Conservation (phyloP, 805 yeast species). For the Saturnispora halmiae region DNA sequence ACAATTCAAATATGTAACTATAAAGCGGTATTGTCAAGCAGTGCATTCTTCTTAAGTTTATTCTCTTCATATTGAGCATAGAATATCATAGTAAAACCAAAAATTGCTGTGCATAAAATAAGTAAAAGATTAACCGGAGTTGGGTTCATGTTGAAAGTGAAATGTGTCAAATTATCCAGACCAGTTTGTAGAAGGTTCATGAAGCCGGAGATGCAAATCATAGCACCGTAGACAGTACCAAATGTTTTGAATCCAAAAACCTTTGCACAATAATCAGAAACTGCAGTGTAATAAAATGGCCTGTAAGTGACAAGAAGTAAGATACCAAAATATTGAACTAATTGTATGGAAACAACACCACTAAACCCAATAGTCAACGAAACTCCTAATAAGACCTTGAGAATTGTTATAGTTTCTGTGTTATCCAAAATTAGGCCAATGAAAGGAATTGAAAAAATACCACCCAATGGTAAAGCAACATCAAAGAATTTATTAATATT, state of each 20-base stretch:
- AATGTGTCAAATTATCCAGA: slow-evolving; percentile 65
- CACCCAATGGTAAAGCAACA: slow-evolving; percentile 81
- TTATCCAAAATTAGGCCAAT: slow-evolving; percentile 76
- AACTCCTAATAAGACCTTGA: slow-evolving; percentile 41
- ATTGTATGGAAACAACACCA: slow-evolving; percentile 48
- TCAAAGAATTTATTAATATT: slow-evolving; percentile 69
- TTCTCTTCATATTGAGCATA: slow-evolving; percentile 36
- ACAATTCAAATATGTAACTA: no score
- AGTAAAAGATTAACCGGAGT: slow-evolving; percentile 60
- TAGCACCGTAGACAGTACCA: slow-evolving; percentile 83
- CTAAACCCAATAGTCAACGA: slow-evolving; percentile 61
- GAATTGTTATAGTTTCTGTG: slow-evolving; percentile 49
- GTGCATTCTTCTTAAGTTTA: slow-evolving; percentile 35
- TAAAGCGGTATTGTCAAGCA: slow-evolving; percentile 55
- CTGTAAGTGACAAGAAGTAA: slow-evolving; percentile 68
- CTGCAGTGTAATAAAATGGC: slow-evolving; percentile 89
- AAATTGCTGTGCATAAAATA: slow-evolving; percentile 42
- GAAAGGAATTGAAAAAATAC: slow-evolving; percentile 76
- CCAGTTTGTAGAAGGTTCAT: slow-evolving; percentile 64
- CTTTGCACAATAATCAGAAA: slow-evolving; percentile 85
- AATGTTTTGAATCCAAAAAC: slow-evolving; percentile 89
- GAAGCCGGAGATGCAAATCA: slow-evolving; percentile 76
- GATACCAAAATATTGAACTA: slow-evolving; percentile 60
- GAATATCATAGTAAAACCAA: slow-evolving; percentile 38
- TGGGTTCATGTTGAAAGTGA: slow-evolving; percentile 63